These are phyloP conservation scores for Sicyos baderoa DNA, from an alignment of 306 rosid species.

Conservation along the genomic window DNA sequence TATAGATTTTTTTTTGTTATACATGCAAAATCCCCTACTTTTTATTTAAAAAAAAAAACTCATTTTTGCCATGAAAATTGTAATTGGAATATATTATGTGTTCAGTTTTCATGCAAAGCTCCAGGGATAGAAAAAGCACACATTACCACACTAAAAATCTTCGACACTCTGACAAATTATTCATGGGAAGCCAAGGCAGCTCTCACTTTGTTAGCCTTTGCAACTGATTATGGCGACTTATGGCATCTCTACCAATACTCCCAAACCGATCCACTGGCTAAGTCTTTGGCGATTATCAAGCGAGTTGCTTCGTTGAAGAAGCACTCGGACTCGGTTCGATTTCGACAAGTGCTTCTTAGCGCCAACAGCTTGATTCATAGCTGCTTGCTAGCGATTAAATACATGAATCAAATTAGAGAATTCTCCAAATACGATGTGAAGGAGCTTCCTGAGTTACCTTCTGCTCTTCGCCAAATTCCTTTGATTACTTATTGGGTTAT, in stretches of 20 bases:
- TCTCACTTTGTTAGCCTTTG: slow-evolving; percentile 8
- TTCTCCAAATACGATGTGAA: slow-evolving; percentile 3
- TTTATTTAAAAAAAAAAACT: no score
- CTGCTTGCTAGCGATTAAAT: slow-evolving; percentile 2
- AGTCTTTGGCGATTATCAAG: slow-evolving; percentile 8
- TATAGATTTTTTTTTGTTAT: no score
- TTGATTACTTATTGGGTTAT: slow-evolving; percentile 14
- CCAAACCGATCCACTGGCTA: slow-evolving; percentile 3
- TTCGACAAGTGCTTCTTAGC: slow-evolving; percentile 3
- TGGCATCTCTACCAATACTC: slow-evolving; percentile 3
- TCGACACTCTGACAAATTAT: not conserved
- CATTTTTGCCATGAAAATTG: not conserved
- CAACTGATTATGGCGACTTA: slow-evolving; percentile 1
- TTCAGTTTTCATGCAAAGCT: slow-evolving; percentile 8
- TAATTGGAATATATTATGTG: not conserved
- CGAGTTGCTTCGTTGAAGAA: slow-evolving; percentile 2
- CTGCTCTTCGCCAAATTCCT: slow-evolving; percentile 11
- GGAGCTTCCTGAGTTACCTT: slow-evolving; percentile 15
- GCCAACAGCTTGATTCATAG: not conserved
- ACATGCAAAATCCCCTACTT: no score
- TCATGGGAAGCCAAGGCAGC: slow-evolving; percentile 17
- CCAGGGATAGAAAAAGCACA: slow-evolving; percentile 9
- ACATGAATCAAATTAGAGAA: not conserved
- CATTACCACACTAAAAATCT: not conserved
- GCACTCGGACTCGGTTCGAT: not conserved